Evolutionary conservation across 768 basidiomycete genomes (phyloP), one percentile per base, ranked within the genome.

Genomic region (Coprinellus micaceus): DNA sequence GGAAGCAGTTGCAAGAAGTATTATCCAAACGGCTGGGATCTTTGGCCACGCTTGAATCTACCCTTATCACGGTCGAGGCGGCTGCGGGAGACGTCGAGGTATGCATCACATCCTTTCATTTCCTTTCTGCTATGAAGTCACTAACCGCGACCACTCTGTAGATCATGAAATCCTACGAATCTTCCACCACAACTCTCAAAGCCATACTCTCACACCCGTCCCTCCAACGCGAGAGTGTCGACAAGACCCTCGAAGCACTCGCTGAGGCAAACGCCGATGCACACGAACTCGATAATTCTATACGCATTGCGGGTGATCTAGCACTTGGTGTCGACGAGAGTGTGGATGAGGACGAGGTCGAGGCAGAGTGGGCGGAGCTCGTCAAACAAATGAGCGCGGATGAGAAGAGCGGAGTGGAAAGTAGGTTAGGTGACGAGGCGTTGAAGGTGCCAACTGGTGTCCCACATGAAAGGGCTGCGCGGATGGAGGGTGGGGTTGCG

Each of bases 21-120:
- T 72, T 95, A 15, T 71, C 73, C 25, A 93, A 93, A 65, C 85
- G 94, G 12, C 68, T 94, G 2, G 81, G 77, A 10, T 86, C 92
- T 1, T 73, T 93, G 4, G 81, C 84, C 55, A 89, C 84, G 36
- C 74, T 98, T 7, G 85, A 89, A 60, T 75, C 82, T 12, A 93
- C 94, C 0, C 69, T 97, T 36, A 73, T 91, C 44, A 81, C 83
- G 44, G 91, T 98, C 4, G 93, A 98, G 71, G 82, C 85, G 2
- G 91, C 94, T n/a, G 90, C 90, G 26, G 88, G 87, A 2, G 90
- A 98, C 69, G 78, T 94, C 11, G 87, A 93, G 77, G 94, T 94
- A 66, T 41, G 74, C 65, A 19, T 49, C 13, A 37, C n/a, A n/a
- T n/a, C n/a, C n/a, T n/a, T n/a, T n/a, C n/a, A n/a, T n/a, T n/a